Conservation (phyloP, 1,284 basidiomycete species). For the Sparassis latifolia region DNA sequence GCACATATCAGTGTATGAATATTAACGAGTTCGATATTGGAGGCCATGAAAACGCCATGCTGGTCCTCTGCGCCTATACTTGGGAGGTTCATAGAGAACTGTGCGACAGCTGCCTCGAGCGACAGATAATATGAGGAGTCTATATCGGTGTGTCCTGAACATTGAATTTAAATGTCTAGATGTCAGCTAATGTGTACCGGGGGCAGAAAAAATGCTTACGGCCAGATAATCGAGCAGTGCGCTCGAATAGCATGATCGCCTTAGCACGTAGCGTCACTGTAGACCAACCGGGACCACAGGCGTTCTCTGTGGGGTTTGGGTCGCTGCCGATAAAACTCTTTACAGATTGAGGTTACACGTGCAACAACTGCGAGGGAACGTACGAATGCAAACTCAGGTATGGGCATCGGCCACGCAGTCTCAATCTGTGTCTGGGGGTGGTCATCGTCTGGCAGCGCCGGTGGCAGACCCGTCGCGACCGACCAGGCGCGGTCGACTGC, state of each 20-base stretch:
- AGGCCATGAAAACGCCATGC: constrained; percentile 19
- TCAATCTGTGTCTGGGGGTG: constrained; percentile 41
- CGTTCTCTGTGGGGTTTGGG: no score
- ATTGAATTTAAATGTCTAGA: no score
- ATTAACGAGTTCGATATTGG: constrained; percentile 39
- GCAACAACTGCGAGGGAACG: no score
- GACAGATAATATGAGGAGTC: constrained; percentile 33
- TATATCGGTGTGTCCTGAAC: no score
- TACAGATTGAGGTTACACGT: no score
- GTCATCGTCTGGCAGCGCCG: constrained; percentile 46
- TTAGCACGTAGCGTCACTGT: constrained; percentile 36
- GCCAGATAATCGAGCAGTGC: constrained; percentile 34
- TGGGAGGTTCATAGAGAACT: constrained; percentile 36
- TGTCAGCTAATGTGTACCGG: no score
- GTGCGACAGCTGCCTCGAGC: constrained; percentile 36
- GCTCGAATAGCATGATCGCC: constrained; percentile 43
- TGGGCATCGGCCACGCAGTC: constrained; percentile 44
- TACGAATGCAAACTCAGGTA: neutral
- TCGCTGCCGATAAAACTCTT: no score
- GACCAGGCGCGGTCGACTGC: constrained; percentile 55
- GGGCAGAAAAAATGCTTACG: neutral
- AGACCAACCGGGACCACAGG: constrained; percentile 7
- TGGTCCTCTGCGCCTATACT: constrained; percentile 29
- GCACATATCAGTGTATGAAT: constrained; percentile 46
- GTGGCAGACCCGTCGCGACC: constrained; percentile 45